phyloP scores from a whole-genome alignment of 192 early-diverging fungal species.

The Backusella morwellensis region DNA sequence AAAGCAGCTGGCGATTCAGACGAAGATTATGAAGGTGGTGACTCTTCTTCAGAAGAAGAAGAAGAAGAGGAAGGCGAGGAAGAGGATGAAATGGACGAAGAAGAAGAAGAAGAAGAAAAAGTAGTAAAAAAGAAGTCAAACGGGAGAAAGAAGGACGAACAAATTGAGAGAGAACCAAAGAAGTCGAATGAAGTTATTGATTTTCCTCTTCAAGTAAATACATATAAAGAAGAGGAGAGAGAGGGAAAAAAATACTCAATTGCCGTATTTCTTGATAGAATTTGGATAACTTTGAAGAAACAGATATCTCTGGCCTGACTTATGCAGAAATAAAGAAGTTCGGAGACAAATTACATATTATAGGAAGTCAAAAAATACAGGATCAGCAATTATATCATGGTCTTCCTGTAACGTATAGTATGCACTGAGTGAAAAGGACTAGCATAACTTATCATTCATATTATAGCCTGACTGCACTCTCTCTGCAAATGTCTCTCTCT shows the following conservation, averaged over 20 bases:
- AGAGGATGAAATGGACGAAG: neutral
- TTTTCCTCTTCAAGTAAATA: neutral
- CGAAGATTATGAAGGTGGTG: neutral
- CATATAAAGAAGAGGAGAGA: neutral
- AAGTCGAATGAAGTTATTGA: neutral
- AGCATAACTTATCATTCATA: neutral
- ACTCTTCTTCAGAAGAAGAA: neutral
- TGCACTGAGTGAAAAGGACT: neutral
- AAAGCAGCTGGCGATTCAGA: neutral
- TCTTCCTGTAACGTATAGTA: slow-evolving; percentile 17
- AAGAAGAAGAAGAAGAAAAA: neutral
- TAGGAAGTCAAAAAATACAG: slow-evolving; percentile 11
- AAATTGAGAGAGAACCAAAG: neutral
- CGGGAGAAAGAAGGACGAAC: neutral
- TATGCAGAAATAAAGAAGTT: slow-evolving; percentile 5
- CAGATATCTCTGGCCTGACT: neutral
- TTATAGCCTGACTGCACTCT: slow-evolving; percentile 9
- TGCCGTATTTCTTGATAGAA: neutral
- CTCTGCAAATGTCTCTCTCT: neutral
- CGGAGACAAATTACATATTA: neutral
- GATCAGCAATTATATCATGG: slow-evolving; percentile 8
- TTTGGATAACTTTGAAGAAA: neutral
- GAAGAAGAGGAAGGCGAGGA: neutral
- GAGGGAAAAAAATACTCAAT: neutral
- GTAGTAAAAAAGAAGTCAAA: neutral